Conservation (phyloP, 2,329 filamentous ascomycete species). For the Cladosporium sp. region DNA sequence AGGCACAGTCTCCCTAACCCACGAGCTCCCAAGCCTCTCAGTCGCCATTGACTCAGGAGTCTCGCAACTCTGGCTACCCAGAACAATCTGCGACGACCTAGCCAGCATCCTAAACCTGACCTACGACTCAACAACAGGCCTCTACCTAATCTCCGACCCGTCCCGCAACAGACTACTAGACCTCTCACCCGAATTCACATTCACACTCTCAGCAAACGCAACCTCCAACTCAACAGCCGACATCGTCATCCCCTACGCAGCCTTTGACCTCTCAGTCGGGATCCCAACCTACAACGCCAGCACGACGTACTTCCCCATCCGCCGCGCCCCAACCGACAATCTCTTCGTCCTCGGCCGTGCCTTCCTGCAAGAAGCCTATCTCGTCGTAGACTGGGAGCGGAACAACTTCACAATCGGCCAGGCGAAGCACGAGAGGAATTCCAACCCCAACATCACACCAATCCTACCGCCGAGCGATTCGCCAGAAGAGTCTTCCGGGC, state of each 20-base stretch:
- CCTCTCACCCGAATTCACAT: constrained; percentile 36
- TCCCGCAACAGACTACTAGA: constrained; percentile 29
- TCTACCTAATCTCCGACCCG: constrained; percentile 35
- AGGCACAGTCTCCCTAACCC: constrained; percentile 1
- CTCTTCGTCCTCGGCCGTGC: constrained; percentile 37
- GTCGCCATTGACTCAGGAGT: constrained; percentile 32
- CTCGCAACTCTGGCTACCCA: constrained; percentile 38
- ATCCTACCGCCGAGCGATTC: not conserved
- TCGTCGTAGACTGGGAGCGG: constrained; percentile 35
- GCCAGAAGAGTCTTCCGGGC: not conserved
- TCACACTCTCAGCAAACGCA: constrained; percentile 28
- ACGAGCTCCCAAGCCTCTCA: constrained; percentile 1
- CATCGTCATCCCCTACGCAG: constrained; percentile 35
- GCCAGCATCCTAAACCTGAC: constrained; percentile 32
- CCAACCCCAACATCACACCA: not conserved
- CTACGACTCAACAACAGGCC: constrained; percentile 30
- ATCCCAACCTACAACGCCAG: constrained; percentile 21
- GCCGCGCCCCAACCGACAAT: constrained; percentile 34
- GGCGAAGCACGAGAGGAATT: not conserved
- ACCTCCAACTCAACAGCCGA: constrained; percentile 6
- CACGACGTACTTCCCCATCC: constrained; percentile 36
- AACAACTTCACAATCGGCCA: constrained; percentile 24
- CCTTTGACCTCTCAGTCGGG: constrained; percentile 32
- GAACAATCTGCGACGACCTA: constrained; percentile 31
- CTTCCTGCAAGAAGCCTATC: constrained; percentile 40